Percentiles rank a stretch among this genome's conserved stretches.
phyloP scores from a whole-genome alignment of 2,329 filamentous ascomycete genomes.

The Aureobasidium sp. region DNA sequence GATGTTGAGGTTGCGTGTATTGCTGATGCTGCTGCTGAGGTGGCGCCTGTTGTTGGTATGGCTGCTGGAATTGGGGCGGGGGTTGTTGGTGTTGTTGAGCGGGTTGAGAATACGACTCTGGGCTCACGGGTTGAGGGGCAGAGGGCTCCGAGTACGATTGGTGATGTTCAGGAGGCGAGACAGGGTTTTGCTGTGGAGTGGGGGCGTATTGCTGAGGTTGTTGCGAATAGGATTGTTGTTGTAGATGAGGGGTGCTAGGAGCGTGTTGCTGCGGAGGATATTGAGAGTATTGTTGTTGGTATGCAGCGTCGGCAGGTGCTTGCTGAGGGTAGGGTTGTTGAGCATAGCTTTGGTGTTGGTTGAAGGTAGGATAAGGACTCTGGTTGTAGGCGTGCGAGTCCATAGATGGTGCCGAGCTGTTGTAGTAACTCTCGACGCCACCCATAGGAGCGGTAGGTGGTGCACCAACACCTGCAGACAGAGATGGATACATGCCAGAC shows the following conservation, averaged over 20 bases:
- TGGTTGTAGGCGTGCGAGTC: conserved; percentile 45
- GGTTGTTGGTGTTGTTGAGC: conserved; percentile 30
- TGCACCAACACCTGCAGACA: conserved; percentile 46
- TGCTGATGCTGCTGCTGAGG: conserved; percentile 22
- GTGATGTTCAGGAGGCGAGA: conserved; percentile 29
- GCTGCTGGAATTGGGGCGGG: conserved; percentile 21
- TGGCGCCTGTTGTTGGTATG: conserved; percentile 22
- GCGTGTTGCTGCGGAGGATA: conserved; percentile 21
- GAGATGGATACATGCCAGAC: conserved; percentile 62
- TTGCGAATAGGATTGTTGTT: conserved; percentile 20
- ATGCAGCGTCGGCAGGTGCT: conserved; percentile 20
- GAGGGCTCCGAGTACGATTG: conserved; percentile 25
- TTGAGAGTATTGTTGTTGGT: conserved; percentile 26
- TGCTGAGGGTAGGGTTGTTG: conserved; percentile 31
- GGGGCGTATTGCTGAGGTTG: conserved; percentile 5
- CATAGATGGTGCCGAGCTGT: conserved; percentile 50
- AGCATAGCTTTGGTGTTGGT: conserved; percentile 30
- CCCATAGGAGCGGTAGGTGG: conserved; percentile 36
- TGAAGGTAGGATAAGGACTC: conserved; percentile 44
- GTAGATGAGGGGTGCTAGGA: conserved; percentile 20
- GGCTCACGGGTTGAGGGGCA: conserved; percentile 2
- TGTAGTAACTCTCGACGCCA: conserved; percentile 76
- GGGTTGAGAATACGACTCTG: conserved; percentile 20
- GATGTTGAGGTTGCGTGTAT: conserved; percentile 20
- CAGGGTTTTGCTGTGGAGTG: conserved; percentile 29